These are phyloP conservation scores for Metarhizium rileyi DNA, from an alignment of 2,329 filamentous ascomycete species.

Conservation along the genomic window DNA sequence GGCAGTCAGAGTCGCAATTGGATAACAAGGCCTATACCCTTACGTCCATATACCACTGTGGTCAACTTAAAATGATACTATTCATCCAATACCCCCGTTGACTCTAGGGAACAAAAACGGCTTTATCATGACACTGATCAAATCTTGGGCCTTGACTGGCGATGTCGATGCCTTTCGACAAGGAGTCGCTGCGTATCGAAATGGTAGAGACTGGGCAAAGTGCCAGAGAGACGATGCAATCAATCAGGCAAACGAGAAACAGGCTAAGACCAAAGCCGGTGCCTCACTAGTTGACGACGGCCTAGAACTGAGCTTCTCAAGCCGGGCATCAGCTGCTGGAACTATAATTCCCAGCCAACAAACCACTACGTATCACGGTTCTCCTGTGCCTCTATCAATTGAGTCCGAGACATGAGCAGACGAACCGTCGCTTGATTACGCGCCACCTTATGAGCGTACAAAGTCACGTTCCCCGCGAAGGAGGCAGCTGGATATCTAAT, in stretches of 20 bases:
- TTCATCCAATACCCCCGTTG: slow-evolving; percentile 13
- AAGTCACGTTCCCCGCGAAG: not conserved
- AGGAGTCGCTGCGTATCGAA: slow-evolving; percentile 29
- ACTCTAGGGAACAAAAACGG: slow-evolving; percentile 14
- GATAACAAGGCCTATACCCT: slow-evolving; percentile 26
- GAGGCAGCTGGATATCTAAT: not conserved
- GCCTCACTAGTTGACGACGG: not conserved
- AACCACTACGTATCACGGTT: not conserved
- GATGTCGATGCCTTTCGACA: slow-evolving; percentile 20
- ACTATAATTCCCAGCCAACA: not conserved
- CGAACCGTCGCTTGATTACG: not conserved
- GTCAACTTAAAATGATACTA: slow-evolving; percentile 25
- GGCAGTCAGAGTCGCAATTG: slow-evolving; percentile 16
- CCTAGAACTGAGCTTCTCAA: not conserved
- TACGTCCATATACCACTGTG: slow-evolving; percentile 25
- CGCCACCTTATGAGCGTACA: not conserved
- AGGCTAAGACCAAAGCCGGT: not conserved
- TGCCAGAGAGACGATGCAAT: slow-evolving; percentile 27
- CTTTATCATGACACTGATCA: slow-evolving; percentile 27
- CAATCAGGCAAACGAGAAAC: slow-evolving; percentile 7
- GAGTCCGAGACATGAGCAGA: not conserved
- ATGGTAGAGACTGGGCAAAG: slow-evolving; percentile 29
- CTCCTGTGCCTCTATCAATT: not conserved
- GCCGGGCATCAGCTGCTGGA: not conserved
- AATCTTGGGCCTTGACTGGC: slow-evolving; percentile 18